Percentiles rank a stretch among this genome's conserved stretches.
phyloP scores from a whole-genome alignment of 2,329 filamentous ascomycete species.

The Cryphonectria radicalis region DNA sequence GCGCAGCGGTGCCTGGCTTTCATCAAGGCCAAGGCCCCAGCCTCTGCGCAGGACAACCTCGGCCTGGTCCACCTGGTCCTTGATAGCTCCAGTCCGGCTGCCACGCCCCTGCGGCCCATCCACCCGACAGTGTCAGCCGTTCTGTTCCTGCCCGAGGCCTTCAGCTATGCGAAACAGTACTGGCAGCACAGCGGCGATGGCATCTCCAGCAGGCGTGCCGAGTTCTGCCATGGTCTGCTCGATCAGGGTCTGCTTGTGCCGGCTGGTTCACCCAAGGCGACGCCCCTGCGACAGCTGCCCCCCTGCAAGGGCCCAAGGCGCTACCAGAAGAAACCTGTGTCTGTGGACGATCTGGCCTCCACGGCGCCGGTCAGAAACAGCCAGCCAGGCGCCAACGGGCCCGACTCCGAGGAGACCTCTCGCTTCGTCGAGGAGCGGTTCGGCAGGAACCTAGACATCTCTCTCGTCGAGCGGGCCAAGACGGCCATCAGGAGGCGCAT shows the following conservation, averaged over 20 bases:
- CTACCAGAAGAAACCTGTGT: constrained; percentile 71
- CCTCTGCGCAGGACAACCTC: constrained; percentile 53
- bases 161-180: constrained; percentile 82
- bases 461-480: constrained; percentile 79
- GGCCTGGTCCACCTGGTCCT: constrained; percentile 67
- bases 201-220: constrained; percentile 85
- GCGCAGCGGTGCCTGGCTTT: constrained; percentile 79
- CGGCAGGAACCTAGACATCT: constrained; percentile 84
- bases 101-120: constrained; percentile 57
- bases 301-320: constrained; percentile 73
- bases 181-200: constrained; percentile 98
- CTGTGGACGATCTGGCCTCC: constrained; percentile 41
- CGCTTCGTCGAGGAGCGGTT: constrained; percentile 93
- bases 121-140: constrained; percentile 70
- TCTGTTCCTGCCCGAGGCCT: constrained; percentile 69
- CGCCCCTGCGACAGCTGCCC: constrained; percentile 41
- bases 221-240: constrained; percentile 82
- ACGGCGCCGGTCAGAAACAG: constrained; percentile 27
- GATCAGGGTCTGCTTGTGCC: constrained; percentile 64
- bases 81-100: constrained; percentile 56
- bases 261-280: constrained; percentile 33
- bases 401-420: constrained; percentile 66
- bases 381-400: constrained; percentile 32
- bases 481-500: constrained; percentile 86
- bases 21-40: constrained; percentile 62